Evolutionary conservation across 148 eudicot genomes (phyloP), one percentile per base, ranked within the genome.

Genomic region (Silene uniflora): DNA sequence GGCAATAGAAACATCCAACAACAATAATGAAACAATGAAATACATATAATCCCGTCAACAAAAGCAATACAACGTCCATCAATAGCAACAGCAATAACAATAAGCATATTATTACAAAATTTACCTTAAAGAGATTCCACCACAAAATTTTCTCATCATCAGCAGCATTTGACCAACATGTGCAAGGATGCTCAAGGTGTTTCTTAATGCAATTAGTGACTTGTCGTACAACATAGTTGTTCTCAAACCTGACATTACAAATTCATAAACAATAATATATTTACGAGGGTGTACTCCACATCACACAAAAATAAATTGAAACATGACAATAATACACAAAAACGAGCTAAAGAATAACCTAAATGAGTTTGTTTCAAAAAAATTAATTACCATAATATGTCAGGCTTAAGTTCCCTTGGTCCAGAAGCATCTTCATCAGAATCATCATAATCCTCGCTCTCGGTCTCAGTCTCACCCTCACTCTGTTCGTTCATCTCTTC

Each of bases 91-190:
- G 2, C 29, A 2, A 35, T 4, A 3, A 4, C 39, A 35, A 35
- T 35, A 35, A 3, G 39, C 39, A 35, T 1, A 5, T 35, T 5
- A 35, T 35, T 35, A 35, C 39, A 35, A 11, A 3, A 24, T 65
- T 1, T 54, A 71, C 73, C 73, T 71, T 71, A 54, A 71, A 71
- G 0, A 49, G 29, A 23, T 29, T 54, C 44, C 73, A 71, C 73
- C 61, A 71, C 19, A n/a, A 7, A 6, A 23, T 18, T 71, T 23
- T 71, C n/a, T 23, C 62, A 14, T 71, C 19, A 1, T 71, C 60
- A 5, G 27, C 13, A 12, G 62, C 61, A 71, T 71, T 71, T 49
- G 7, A 8, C 73, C 73, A 71, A 13, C 62, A 52, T 12, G 61
- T 71, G 42, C 73, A 71, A 23, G 73, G 61, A 13, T 52, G 21